These are phyloP conservation scores for Lycium ferocissimum DNA, from an alignment of 257 asterid species.

Conservation along the genomic window DNA sequence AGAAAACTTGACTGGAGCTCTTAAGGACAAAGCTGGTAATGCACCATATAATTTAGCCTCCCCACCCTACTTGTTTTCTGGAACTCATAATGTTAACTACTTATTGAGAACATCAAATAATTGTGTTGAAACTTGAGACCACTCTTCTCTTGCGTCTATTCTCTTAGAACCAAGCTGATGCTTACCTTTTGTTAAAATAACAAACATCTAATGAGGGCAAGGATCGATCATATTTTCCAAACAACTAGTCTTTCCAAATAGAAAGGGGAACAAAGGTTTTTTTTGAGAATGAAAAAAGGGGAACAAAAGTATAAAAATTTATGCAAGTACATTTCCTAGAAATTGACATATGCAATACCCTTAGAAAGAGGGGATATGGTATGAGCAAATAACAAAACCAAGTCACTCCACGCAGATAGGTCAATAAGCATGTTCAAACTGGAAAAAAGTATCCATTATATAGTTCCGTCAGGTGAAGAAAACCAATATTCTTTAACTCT, in stretches of 20 bases:
- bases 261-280: background rate
- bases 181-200: background rate
- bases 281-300: background rate
- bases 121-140: constrained; percentile 13
- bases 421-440: constrained; percentile 16
- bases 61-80: background rate
- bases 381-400: background rate
- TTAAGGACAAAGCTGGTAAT: background rate
- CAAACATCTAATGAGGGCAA: background rate
- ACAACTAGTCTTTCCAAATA: background rate
- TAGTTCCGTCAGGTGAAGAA: background rate
- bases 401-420: background rate
- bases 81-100: background rate
- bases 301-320: background rate
- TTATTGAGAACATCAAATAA: background rate
- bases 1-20: background rate
- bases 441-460: background rate
- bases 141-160: background rate
- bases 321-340: background rate
- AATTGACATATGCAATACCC: background rate
- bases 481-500: background rate
- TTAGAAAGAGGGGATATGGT: background rate
- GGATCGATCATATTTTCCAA: background rate
- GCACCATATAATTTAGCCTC: background rate
- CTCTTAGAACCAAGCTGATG: background rate